Conservation (phyloP, 139 green algal genomes). For the Volvox africanus region DNA sequence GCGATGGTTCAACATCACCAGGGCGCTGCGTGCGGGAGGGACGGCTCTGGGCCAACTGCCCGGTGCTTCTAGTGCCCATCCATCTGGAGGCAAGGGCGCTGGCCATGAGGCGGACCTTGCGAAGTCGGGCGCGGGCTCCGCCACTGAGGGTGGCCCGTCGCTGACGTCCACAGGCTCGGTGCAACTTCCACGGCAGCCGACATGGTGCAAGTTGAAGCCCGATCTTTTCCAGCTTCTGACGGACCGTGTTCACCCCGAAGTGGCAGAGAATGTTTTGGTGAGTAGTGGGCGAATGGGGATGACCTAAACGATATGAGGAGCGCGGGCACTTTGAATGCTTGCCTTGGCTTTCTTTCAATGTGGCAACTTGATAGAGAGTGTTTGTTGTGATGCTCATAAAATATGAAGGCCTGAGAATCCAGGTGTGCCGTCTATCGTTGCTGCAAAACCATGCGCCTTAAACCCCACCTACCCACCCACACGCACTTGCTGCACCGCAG, state of each 20-base stretch:
- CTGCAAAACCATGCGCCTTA: no score
- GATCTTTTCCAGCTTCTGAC: constrained; percentile 72
- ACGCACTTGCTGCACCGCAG: not conserved
- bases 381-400: no score
- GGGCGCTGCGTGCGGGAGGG: constrained; percentile 50
- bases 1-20: constrained; percentile 81
- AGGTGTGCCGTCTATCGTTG: no score
- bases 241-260: constrained; percentile 43
- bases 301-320: no score
- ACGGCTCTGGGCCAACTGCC: not conserved
- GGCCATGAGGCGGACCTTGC: not conserved
- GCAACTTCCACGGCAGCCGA: constrained; percentile 72
- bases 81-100: not conserved
- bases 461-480: not conserved
- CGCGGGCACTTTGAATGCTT: no score
- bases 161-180: no score
- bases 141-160: not conserved
- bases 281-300: not conserved
- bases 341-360: no score
- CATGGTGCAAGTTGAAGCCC: constrained; percentile 82
- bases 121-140: not conserved
- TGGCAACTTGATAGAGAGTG: not conserved
- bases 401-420: no score
- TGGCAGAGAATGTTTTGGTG: constrained; percentile 45
- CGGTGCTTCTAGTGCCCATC: not conserved